Percentiles rank a stretch among this genome's conserved stretches.
Evolutionary conservation across 2,329 filamentous ascomycete species (phyloP).

Genomic region (Tolypocladium sp.): DNA sequence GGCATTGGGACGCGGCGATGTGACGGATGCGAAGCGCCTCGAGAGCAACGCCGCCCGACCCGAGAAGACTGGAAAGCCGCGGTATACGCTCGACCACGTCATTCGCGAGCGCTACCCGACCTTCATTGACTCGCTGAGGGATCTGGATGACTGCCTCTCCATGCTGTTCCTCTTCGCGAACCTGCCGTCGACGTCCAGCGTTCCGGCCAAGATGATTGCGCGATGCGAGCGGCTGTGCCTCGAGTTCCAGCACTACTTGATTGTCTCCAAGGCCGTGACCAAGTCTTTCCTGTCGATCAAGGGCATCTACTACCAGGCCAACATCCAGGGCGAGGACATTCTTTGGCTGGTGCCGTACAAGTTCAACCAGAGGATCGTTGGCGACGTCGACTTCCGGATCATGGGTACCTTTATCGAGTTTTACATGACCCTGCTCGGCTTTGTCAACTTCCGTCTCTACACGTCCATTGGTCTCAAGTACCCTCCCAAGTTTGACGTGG

Average conservation of each 20-base stretch:
- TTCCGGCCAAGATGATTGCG: conserved; percentile 91
- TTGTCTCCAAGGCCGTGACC: conserved; percentile 79
- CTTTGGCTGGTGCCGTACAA: conserved; percentile 96
- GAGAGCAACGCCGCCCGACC: conserved; percentile 80
- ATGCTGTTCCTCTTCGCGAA: conserved; percentile 98
- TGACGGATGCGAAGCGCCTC: conserved; percentile 76
- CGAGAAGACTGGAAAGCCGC: conserved; percentile 83
- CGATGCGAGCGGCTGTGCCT: conserved; percentile 87
- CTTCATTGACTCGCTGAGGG: conserved; percentile 86
- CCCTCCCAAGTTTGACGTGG: conserved; percentile 83
- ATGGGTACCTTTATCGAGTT: conserved; percentile 99
- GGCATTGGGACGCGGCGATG: conserved; percentile 85
- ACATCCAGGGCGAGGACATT: conserved; percentile 92
- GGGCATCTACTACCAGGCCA: conserved; percentile 98
- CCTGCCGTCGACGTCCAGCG: conserved; percentile 78
- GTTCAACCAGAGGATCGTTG: conserved; percentile 90
- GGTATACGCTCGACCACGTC: conserved; percentile 89
- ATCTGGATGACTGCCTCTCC: conserved; percentile 91
- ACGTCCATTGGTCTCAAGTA: conserved; percentile 88
- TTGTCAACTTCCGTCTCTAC: conserved; percentile 93
- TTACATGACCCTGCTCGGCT: conserved; percentile 91
- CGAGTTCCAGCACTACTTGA: conserved; percentile 97
- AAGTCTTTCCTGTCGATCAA: conserved; percentile 99
- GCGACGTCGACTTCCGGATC: conserved; percentile 95
- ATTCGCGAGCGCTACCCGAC: conserved; percentile 97